Conservation (phyloP, 495 filamentous ascomycete species). For the Neurospora sublineolata region DNA sequence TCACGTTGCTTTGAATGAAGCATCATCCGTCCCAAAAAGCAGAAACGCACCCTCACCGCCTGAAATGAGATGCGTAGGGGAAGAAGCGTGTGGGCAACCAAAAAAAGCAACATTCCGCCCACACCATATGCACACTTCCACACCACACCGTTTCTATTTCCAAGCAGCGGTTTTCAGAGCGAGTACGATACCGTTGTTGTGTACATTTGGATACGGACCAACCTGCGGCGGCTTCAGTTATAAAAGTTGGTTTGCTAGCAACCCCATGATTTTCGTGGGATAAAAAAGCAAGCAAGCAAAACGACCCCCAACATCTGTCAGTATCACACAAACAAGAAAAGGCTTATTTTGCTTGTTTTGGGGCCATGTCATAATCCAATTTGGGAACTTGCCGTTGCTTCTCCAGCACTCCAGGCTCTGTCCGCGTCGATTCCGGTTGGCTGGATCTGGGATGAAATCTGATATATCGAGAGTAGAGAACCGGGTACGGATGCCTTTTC, state of each 20-base stretch:
- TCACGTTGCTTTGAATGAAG: neutral
- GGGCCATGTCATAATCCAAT: neutral
- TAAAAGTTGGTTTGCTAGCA: neutral
- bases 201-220: neutral
- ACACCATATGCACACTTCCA: neutral
- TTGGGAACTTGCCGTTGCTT: neutral
- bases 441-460: neutral
- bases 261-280: neutral
- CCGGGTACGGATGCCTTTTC: neutral
- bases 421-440: neutral
- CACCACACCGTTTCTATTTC: neutral
- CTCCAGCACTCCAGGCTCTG: neutral
- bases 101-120: neutral
- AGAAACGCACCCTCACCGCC: constrained; percentile 11
- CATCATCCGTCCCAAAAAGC: neutral
- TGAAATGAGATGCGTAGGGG: neutral
- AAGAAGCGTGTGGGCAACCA: neutral
- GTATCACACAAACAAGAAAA: neutral
- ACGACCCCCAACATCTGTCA: neutral
- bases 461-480: neutral
- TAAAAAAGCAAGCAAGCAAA: neutral
- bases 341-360: neutral
- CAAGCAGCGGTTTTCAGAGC: neutral
- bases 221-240: neutral
- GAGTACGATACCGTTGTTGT: neutral